These are phyloP conservation scores for Cucumis sativus DNA, from an alignment of 306 rosid genomes.

Conservation along the genomic window Cucumber_9930_V3 NC_026655.2:4593001-4593500, in stretches of 20 bases:
- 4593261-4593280: background rate
- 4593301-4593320: background rate
- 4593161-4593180: background rate
- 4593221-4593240: slow-evolving; percentile 2
- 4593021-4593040: background rate
- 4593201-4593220: slow-evolving; percentile 4
- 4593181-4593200: background rate
- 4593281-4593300: slow-evolving; percentile 1
- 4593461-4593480: background rate
- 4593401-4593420: background rate
- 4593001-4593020: background rate
- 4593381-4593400: background rate
- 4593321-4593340: background rate
- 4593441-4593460: background rate
- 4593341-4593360: background rate
- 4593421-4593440: slow-evolving; percentile 4
- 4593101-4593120: background rate
- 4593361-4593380: background rate
- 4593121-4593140: background rate
- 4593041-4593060: background rate
- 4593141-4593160: background rate
- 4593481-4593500: background rate
- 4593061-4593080: background rate
- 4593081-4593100: slow-evolving; percentile 1
- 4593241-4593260: background rate